These are phyloP conservation scores for Coccomyxa sp. DNA, from an alignment of 139 green algal species.

Conservation along the genomic window DNA sequence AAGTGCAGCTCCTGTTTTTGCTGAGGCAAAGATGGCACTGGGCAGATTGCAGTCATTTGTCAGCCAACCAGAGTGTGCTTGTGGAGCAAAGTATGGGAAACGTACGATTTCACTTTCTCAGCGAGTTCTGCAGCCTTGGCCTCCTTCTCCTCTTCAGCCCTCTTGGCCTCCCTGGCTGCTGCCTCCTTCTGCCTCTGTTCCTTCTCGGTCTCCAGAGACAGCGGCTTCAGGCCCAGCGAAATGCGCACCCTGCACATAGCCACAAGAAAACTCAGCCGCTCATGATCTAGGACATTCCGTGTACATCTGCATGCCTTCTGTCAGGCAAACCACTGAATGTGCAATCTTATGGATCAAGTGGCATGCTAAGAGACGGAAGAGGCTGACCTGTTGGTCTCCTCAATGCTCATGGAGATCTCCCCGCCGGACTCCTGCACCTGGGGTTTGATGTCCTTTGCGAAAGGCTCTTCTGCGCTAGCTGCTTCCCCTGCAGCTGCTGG, in stretches of 20 bases:
- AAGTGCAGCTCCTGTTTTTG: too few relatives aligned
- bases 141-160: conserved; percentile 24
- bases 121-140: conserved; percentile 29
- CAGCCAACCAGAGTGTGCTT: too few relatives aligned
- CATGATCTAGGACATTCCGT: too few relatives aligned
- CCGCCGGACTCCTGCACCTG: conserved; percentile 23
- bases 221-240: conserved; percentile 66
- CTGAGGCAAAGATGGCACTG: too few relatives aligned
- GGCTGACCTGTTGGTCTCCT: conserved; percentile 77
- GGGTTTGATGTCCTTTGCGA: conserved; percentile 20
- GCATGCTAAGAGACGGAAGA: neutral
- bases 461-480: conserved; percentile 7
- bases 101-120: conserved; percentile 26
- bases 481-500: neutral
- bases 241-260: conserved; percentile 51
- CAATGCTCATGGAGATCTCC: conserved; percentile 62
- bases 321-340: too few relatives aligned
- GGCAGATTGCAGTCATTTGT: too few relatives aligned
- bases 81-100: neutral
- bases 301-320: too few relatives aligned
- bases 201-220: conserved; percentile 29
- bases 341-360: neutral
- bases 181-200: conserved; percentile 29
- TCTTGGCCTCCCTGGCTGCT: conserved; percentile 5
- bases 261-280: neutral